Base-by-base conservation (phyloP, 257 asterid genomes). In the Solanum virginianum region DNA sequence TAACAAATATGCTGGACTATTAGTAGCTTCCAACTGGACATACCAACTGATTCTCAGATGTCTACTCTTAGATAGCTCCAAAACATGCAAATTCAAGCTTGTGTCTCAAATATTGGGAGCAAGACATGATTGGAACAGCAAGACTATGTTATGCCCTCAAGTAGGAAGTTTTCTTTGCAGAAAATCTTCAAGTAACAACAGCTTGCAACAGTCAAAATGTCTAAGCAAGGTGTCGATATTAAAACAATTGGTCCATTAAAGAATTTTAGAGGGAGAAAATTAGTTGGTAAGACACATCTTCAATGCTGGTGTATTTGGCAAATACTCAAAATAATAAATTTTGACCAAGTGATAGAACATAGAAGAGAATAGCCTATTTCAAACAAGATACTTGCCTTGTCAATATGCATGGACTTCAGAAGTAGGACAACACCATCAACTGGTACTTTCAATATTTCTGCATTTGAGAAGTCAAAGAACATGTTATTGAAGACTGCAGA, bases 341-440 rank as follows among this genome's bases (percentile, higher is more conserved):
- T 75, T 55, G 26, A 49, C 41, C 82, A 15, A 75, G 62, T 75
- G 60, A 8, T 49, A 43, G 15, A 49, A 49, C 82, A 75, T 9
- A 49, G 11, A 49, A 41, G 41, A 74, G 43, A 75, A 75, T 47
- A 75, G 43, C 82, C 62, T 75, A 51, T 75, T 15, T 51, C 16
- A 2, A 51, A 29, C 45, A 49, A 75, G 49, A 79, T 47, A 88
- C 93, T 89, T 84, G 75, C 99, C 96, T 96, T 92, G 89, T 88
- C 95, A 88, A 96, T 94, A 79, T 92, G 88, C 98, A 95, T 95
- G 88, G 99, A 95, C 88, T 95, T 96, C 97, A 95, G 86, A 83
- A 96, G 97, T 83, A 96, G 98, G 83, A 94, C 97, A 90, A 96
- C 96, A 84, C 98, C 97, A 90, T 96, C 98, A 88, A 95, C 96